Percentiles rank a stretch among this genome's conserved stretches.
These are phyloP conservation scores for Trifolium dubium DNA, from an alignment of 306 rosid genomes.

Conservation along the genomic window DNA sequence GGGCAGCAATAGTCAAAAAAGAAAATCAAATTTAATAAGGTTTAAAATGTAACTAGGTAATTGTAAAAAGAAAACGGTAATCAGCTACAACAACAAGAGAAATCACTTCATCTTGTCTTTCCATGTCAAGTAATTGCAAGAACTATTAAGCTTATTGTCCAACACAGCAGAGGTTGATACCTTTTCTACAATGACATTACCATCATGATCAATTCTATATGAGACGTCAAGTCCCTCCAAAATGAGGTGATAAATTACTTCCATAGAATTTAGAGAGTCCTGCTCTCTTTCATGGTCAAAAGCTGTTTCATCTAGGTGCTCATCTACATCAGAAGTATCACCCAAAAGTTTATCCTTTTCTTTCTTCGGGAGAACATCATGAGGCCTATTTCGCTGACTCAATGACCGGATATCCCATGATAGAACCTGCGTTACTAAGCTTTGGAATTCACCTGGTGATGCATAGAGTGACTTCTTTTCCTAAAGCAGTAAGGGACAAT, in stretches of 20 bases:
- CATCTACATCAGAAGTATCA: slow-evolving; percentile 56
- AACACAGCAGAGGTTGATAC: slow-evolving; percentile 47
- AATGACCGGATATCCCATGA: slow-evolving; percentile 93
- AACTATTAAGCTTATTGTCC: slow-evolving; percentile 39
- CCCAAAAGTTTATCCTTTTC: slow-evolving; percentile 41
- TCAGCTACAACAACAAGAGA: not conserved
- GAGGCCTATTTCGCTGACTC: slow-evolving; percentile 79
- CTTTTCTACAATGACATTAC: slow-evolving; percentile 65
- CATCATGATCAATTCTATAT: slow-evolving; percentile 62
- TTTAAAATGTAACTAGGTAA: not conserved
- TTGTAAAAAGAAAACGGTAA: not conserved
- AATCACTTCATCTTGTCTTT: slow-evolving; percentile 44
- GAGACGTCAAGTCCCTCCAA: slow-evolving; percentile 83
- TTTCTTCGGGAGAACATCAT: slow-evolving; percentile 40
- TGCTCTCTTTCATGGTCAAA: slow-evolving; percentile 38
- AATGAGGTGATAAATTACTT: slow-evolving; percentile 65
- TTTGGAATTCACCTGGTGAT: slow-evolving; percentile 71
- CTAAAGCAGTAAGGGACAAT: slow-evolving; percentile 46
- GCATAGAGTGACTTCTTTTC: slow-evolving; percentile 76
- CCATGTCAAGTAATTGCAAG: slow-evolving; percentile 54
- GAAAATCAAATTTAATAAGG: not conserved
- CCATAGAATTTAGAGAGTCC: slow-evolving; percentile 38
- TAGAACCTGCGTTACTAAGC: slow-evolving; percentile 80
- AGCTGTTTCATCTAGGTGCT: slow-evolving; percentile 48
- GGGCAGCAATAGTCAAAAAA: not conserved